A percentile compares a stretch with the other conserved stretches of the same genome.
These are phyloP conservation scores for Lactuca sativa DNA, from an alignment of 129 eudicot species.

Conservation along the genomic window DNA sequence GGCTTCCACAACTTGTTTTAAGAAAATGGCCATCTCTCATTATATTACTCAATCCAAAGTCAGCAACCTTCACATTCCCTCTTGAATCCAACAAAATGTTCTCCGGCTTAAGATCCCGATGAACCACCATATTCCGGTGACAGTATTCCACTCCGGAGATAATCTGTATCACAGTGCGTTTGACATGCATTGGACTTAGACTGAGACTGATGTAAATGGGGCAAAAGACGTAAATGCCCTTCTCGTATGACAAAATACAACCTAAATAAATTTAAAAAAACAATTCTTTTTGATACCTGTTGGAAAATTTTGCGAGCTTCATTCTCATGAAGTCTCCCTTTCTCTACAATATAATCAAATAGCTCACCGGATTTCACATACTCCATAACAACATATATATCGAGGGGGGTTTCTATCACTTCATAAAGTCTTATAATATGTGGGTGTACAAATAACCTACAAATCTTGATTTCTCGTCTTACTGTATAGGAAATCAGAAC, in stretches of 20 bases:
- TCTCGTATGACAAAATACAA: background rate
- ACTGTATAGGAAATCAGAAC: slow-evolving; percentile 43
- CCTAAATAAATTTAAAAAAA: background rate
- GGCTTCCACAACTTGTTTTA: slow-evolving; percentile 91
- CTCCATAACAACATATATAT: slow-evolving; percentile 85
- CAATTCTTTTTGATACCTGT: slow-evolving; percentile 46
- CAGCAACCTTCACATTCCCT: slow-evolving; percentile 76
- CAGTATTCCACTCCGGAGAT: slow-evolving; percentile 83
- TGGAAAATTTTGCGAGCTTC: slow-evolving; percentile 82
- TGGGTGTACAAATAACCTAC: slow-evolving; percentile 80
- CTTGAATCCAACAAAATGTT: slow-evolving; percentile 69
- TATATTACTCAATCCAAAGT: slow-evolving; percentile 80
- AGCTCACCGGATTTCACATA: slow-evolving; percentile 81
- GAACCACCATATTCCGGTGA: slow-evolving; percentile 88
- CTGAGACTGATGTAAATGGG: no score
- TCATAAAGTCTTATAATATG: slow-evolving; percentile 88
- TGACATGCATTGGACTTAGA: no score
- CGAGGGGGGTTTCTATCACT: slow-evolving; percentile 91
- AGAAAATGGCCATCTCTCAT: slow-evolving; percentile 88
- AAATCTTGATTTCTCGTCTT: slow-evolving; percentile 75
- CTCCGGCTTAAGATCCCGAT: slow-evolving; percentile 84
- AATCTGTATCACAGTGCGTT: slow-evolving; percentile 34
- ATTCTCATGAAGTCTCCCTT: slow-evolving; percentile 80
- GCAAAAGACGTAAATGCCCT: background rate
- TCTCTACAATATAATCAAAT: slow-evolving; percentile 90